phyloP scores from a whole-genome alignment of 495 filamentous ascomycete species.

The Aspergillus leporis region DNA sequence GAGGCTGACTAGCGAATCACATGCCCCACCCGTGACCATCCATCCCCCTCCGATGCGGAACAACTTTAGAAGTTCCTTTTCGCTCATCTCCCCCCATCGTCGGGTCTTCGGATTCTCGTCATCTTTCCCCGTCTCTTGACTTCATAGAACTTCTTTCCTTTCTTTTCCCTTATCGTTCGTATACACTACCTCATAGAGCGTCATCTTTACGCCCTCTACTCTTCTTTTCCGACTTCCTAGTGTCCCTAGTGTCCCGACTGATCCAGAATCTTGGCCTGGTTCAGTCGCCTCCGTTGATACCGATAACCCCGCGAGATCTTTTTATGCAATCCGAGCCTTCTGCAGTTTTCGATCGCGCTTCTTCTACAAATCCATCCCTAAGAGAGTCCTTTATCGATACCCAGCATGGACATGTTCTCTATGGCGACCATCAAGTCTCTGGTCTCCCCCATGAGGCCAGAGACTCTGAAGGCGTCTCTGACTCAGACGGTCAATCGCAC shows the following conservation, averaged over 20 bases:
- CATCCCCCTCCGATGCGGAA: not conserved
- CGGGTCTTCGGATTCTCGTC: no score
- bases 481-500: conserved; percentile 29
- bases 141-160: conserved; percentile 6
- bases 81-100: not conserved
- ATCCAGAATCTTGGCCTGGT: conserved; percentile 50
- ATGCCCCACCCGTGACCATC: not conserved
- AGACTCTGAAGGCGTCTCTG: conserved; percentile 31
- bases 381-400: conserved; percentile 40
- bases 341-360: conserved; percentile 58
- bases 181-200: not conserved
- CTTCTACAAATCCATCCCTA: conserved; percentile 43
- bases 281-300: conserved; percentile 60
- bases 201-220: conserved; percentile 2
- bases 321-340: conserved; percentile 90
- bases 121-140: conserved; percentile 6
- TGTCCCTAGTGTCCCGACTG: conserved; percentile 34
- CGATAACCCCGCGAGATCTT: conserved; percentile 48
- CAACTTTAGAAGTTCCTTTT: not conserved
- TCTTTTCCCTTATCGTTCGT: not conserved
- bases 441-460: conserved; percentile 27
- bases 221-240: not conserved
- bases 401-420: conserved; percentile 77
- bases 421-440: conserved; percentile 41
- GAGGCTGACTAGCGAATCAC: not conserved